Base-by-base conservation (phyloP, 1,139 yeast species). In the Magnusiomyces sp. region DNA sequence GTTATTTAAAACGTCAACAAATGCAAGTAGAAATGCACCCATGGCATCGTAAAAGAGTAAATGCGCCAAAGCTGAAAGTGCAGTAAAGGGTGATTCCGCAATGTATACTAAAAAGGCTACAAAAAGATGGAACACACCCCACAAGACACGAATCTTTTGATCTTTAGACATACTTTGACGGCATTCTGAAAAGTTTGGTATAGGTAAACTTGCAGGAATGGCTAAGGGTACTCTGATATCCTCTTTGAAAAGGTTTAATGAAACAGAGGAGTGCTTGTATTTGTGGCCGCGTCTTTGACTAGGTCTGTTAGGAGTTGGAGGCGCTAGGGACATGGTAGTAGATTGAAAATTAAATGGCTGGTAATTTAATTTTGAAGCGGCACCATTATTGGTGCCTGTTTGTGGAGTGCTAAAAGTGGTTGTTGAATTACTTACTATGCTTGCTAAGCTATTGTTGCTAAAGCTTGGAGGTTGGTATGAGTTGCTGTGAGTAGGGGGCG, bases 241-340 rank as follows among this genome's bases (percentile, higher is more conserved):
- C 62, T 90, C 97, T 63, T 87, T 96, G 65, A 92, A 92, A 63
- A 90, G 77, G 64, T 92, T 92, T 92, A 92, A 85, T 2, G 95
- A 86, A 5, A 92, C 95, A n/a, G 97, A 88, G 5, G 97, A 88
- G 61, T 92, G 97, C 64, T 92, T 92, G 63, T 92, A 92, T 59
- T 90, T 79, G 68, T 92, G 98, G 10, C 98, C 97, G 56, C 90
- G 82, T 70, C 97, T 79, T 61, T 87, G 94, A 10, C 64, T 57
- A 34, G 67, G 54, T 51, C 62, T 63, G 53, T 69, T 69, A 49
- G 67, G 65, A 58, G 69, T 69, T 17, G 73, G 73, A 34, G 52
- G 50, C 6, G 33, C 43, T 14, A 40, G 55, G 34, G 61, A 46
- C 49, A 63, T 52, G 10, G 60, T 55, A 10, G 65, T 57, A 33